These are phyloP conservation scores for Leccinellum albellum DNA, from an alignment of 768 basidiomycete species.

Conservation along the genomic window DNA sequence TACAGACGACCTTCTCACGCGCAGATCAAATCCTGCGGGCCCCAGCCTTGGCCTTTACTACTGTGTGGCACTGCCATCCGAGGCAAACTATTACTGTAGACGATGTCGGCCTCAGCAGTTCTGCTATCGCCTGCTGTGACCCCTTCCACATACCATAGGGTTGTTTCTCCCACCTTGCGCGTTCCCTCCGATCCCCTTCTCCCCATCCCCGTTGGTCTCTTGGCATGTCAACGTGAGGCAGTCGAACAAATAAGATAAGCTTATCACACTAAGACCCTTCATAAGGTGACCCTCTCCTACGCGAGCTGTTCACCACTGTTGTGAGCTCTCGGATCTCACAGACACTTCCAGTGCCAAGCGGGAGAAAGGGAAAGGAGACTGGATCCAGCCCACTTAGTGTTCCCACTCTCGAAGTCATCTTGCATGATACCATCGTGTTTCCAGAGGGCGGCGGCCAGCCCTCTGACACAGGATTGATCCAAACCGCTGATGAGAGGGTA, in stretches of 20 bases:
- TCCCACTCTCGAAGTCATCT: constrained; percentile 59
- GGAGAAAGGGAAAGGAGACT: constrained; percentile 52
- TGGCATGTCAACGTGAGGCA: constrained; percentile 71
- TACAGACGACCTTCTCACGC: too few species aligned
- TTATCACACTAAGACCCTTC: constrained; percentile 7
- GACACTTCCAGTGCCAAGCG: constrained; percentile 34
- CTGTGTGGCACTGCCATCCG: not conserved
- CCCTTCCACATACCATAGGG: constrained; percentile 60
- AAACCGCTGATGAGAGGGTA: constrained; percentile 38
- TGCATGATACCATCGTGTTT: constrained; percentile 77
- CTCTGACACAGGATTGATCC: constrained; percentile 63
- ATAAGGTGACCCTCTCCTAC: constrained; percentile 67
- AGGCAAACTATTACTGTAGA: not conserved
- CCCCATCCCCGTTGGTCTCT: constrained; percentile 68
- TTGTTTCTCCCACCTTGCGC: constrained; percentile 53
- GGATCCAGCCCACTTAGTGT: constrained; percentile 40
- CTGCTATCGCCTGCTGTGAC: constrained; percentile 42
- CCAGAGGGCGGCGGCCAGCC: constrained; percentile 85
- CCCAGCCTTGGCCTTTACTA: too few species aligned
- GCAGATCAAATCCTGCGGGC: too few species aligned
- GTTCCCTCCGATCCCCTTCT: constrained; percentile 48
- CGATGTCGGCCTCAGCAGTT: constrained; percentile 39
- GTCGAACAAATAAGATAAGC: constrained; percentile 3
- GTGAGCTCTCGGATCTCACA: constrained; percentile 48
- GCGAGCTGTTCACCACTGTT: constrained; percentile 54